Evolutionary conservation across 148 eudicot genomes (phyloP).

Genomic region (Selenicereus undatus): DNA sequence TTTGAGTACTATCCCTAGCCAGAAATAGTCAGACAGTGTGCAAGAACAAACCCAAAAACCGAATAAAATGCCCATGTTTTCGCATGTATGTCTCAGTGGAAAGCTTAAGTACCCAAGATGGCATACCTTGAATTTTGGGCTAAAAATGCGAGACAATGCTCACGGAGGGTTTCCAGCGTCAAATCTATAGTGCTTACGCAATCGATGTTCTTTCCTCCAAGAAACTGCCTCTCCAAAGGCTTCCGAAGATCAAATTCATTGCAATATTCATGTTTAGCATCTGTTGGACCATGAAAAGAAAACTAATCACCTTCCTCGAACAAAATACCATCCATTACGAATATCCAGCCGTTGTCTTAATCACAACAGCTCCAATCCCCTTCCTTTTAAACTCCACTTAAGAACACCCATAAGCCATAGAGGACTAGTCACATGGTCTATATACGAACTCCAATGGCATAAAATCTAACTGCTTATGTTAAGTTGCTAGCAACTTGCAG

Average conservation of each 20-base stretch:
- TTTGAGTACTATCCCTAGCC: not conserved
- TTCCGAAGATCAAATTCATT: conserved; percentile 89
- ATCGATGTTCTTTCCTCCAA: conserved; percentile 52
- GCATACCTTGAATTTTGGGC: conserved; percentile 58
- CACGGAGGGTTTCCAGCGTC: conserved; percentile 46
- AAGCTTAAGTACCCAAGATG: not conserved
- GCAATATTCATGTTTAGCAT: conserved; percentile 74
- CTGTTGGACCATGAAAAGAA: conserved; percentile 32
- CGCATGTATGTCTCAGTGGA: not conserved
- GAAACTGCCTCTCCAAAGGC: conserved; percentile 72
- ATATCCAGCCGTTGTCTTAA: not conserved
- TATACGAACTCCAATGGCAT: not conserved
- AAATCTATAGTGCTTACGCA: conserved; percentile 60
- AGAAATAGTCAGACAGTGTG: not conserved
- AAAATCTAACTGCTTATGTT: not conserved
- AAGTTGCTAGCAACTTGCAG: not conserved
- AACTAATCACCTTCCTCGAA: not conserved
- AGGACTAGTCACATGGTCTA: not conserved
- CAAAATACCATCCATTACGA: not conserved
- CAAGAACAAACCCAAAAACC: not conserved
- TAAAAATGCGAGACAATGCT: conserved; percentile 66
- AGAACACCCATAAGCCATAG: not conserved
- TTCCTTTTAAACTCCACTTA: not conserved
- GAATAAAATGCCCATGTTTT: not conserved
- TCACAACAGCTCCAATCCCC: not conserved